phyloP scores from a whole-genome alignment of 2,329 filamentous ascomycete species.

The Emmonsia crescens region DNA sequence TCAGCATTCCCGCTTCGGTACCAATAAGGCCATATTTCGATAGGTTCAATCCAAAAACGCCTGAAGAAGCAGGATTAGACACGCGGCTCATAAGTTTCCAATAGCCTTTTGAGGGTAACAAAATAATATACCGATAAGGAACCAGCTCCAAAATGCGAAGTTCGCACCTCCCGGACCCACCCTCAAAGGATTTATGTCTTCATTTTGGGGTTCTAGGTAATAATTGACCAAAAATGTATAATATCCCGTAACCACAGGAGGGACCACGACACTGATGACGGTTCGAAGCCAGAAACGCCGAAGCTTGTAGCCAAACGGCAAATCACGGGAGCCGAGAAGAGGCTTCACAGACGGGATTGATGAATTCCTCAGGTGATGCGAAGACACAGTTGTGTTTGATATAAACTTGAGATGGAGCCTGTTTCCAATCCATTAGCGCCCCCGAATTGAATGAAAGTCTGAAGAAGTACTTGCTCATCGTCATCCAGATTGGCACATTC shows the following conservation, averaged over 20 bases:
- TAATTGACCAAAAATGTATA: background rate
- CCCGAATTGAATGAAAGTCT: background rate
- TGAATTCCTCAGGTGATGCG: background rate
- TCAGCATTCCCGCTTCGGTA: conserved; percentile 2
- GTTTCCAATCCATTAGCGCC: background rate
- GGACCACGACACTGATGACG: background rate
- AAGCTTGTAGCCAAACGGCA: conserved; percentile 1
- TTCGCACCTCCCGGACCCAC: background rate
- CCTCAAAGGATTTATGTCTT: background rate
- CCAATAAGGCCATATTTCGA: background rate
- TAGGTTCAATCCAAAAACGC: background rate
- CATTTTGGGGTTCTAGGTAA: background rate
- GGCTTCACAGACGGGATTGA: background rate
- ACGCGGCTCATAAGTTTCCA: background rate
- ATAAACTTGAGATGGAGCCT: background rate
- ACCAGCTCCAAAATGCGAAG: background rate
- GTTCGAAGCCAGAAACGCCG: background rate
- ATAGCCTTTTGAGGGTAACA: background rate
- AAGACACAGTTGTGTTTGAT: background rate
- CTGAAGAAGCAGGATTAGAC: background rate
- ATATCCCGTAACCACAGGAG: background rate
- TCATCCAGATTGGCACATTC: background rate
- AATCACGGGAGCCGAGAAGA: background rate
- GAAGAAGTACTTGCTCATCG: background rate
- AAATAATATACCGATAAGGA: background rate